A percentile compares a stretch with the other conserved stretches of the same genome.
These are phyloP conservation scores for Silene latifolia DNA, from an alignment of 148 eudicot species.

Conservation along the genomic window DNA sequence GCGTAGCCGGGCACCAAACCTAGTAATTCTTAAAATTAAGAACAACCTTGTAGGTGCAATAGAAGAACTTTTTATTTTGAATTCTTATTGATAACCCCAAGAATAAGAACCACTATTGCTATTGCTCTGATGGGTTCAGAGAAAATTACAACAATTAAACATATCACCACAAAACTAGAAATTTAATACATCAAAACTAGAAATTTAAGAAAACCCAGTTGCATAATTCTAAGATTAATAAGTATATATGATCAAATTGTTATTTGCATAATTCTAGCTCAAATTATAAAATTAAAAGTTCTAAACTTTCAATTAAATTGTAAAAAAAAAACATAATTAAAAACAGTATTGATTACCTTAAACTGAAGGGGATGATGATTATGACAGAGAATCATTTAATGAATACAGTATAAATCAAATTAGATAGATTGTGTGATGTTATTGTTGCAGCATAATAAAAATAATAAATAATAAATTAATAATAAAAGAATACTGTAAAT, in stretches of 20 bases:
- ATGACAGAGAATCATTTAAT: conserved; percentile 6
- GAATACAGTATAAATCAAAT: not conserved
- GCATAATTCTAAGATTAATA: conserved; percentile 8
- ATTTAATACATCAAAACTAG: not conserved
- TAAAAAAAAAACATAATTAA: not conserved
- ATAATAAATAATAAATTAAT: no score
- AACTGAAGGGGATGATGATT: conserved; percentile 2
- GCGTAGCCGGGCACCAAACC: no score
- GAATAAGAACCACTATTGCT: no score
- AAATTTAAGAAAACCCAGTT: conserved; percentile 4
- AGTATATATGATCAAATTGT: not conserved
- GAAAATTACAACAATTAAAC: not conserved
- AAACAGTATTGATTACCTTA: conserved; percentile 8
- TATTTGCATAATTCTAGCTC: not conserved
- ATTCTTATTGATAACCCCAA: no score
- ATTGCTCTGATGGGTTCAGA: no score
- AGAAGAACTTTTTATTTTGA: no score
- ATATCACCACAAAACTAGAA: not conserved
- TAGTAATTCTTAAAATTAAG: no score
- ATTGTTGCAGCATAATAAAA: not conserved
- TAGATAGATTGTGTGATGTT: not conserved
- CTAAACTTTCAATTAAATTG: not conserved
- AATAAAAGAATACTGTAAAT: not conserved
- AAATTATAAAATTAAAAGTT: not conserved
- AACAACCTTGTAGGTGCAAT: no score